Evolutionary conservation across 2,329 filamentous ascomycete species (phyloP), one percentile per base, ranked within the genome.

Genomic region (Colletotrichum limetticola): DNA sequence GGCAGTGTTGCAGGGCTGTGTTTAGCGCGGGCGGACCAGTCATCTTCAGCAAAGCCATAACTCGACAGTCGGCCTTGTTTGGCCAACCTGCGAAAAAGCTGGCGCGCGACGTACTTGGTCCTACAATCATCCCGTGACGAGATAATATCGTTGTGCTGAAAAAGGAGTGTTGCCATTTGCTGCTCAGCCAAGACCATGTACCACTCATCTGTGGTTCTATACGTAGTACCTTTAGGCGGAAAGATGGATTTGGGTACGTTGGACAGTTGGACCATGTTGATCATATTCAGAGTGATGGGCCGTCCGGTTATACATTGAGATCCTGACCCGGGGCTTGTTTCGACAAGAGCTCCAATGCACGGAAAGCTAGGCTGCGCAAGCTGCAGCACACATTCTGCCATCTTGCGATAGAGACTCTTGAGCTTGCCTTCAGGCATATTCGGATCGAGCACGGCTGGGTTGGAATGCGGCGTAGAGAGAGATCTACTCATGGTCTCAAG

Each of bases 251-350:
- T 37, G 3, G 78, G 78, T 49, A 81, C 76, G 14, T 79, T 78
- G 19, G 75, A 70, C 1, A 78, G 64, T 5, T 71, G 75, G 46
- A 82, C 53, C 69, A 84, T 77, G n/a, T 84, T 80, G 64, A 80
- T 86, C 83, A 87, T 85, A 66, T 84, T 84, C 2, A 80, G 77
- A 3, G 82, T 83, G 4, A 87, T 69, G 2, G 84, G 84, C n/a
- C 83, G 77, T 32, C 76, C 75, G 7, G 56, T 72, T 4, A 83
- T 79, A 35, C 75, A 65, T 75, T 78, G 81, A 3, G 30, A 74
- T 8, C 77, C 76, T 8, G 28, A 30, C 28, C 28, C 28, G 28
- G 77, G 67, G 3, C 76, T 71, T 0, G 74, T 55, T 62, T 83
- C 74, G 37, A 74, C 62, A 0, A 86, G 76, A 22, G 79, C 82